Evolutionary conservation across 768 basidiomycete species (phyloP).

Genomic region (Boletus patriciae): DNA sequence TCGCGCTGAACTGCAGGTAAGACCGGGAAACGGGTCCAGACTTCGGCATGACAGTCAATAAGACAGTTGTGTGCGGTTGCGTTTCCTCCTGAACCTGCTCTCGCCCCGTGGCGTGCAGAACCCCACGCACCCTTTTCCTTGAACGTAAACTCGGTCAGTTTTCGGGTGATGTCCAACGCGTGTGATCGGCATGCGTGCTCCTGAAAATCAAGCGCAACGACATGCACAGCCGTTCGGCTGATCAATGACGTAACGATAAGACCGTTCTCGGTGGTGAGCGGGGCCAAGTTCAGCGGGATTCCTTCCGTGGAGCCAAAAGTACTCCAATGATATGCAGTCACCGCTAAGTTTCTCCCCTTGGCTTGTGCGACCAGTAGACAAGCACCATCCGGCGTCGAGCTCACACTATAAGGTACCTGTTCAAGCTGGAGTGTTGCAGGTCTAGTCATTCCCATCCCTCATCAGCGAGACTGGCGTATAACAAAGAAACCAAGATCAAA

Average conservation of each 20-base stretch:
- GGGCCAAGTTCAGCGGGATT: conserved; percentile 37
- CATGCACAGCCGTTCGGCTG: conserved; percentile 41
- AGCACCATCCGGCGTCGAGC: conserved; percentile 55
- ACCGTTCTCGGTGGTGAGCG: conserved; percentile 19
- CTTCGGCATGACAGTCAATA: conserved; percentile 53
- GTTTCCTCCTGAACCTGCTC: background rate
- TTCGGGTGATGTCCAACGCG: conserved; percentile 53
- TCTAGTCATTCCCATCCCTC: conserved; percentile 24
- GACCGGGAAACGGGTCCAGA: conserved; percentile 64
- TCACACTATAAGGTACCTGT: conserved; percentile 29
- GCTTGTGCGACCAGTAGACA: conserved; percentile 44
- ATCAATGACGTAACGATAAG: conserved; percentile 47
- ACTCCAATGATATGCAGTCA: conserved; percentile 53
- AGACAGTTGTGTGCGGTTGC: conserved; percentile 47
- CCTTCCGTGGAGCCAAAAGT: conserved; percentile 55
- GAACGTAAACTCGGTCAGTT: conserved; percentile 57
- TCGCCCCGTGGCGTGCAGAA: conserved; percentile 5
- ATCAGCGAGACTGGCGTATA: background rate
- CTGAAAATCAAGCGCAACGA: conserved; percentile 40
- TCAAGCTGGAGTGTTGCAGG: conserved; percentile 45
- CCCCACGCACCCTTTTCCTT: conserved; percentile 38
- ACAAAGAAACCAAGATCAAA: background rate
- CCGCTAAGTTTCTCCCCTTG: conserved; percentile 3
- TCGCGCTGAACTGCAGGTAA: conserved; percentile 50
- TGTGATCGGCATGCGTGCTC: conserved; percentile 41